These are phyloP conservation scores for Oropetium thomaeum DNA, from an alignment of 176 grass and related monocot genomes.

Conservation along the genomic window DNA sequence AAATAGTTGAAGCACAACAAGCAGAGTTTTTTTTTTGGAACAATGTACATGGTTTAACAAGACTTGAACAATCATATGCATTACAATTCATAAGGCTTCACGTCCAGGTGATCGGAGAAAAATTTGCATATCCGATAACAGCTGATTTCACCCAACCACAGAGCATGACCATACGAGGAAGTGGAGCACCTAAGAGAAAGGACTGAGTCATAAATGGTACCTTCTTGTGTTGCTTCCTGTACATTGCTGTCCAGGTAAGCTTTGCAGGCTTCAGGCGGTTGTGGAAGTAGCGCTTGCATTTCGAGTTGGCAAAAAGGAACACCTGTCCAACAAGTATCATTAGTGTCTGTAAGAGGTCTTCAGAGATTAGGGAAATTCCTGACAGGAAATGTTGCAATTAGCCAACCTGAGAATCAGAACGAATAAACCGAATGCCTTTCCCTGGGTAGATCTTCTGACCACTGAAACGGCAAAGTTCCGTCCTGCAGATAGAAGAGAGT, in stretches of 20 bases:
- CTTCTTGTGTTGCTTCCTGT: slow-evolving; percentile 91
- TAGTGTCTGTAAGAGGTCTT: background rate
- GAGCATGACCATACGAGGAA: background rate
- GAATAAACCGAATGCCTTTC: slow-evolving; percentile 75
- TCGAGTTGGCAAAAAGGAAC: slow-evolving; percentile 78
- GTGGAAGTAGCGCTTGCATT: slow-evolving; percentile 87
- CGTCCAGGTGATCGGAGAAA: background rate
- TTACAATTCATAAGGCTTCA: background rate
- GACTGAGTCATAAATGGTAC: background rate
- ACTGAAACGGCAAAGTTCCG: slow-evolving; percentile 80
- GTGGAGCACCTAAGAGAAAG: background rate
- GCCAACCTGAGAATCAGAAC: slow-evolving; percentile 68
- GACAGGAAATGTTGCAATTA: background rate
- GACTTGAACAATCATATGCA: background rate
- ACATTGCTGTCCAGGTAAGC: slow-evolving; percentile 85
- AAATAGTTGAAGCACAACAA: background rate
- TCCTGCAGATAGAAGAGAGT: slow-evolving; percentile 21
- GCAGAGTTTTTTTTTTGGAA: background rate
- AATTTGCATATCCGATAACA: background rate
- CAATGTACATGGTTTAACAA: background rate
- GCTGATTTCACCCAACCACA: background rate
- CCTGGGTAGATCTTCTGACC: slow-evolving; percentile 81
- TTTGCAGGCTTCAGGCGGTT: slow-evolving; percentile 81
- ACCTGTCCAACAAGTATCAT: slow-evolving; percentile 33
- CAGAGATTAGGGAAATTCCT: background rate